Conservation (phyloP, 306 rosid genomes). For the Cicer bijugum region DNA sequence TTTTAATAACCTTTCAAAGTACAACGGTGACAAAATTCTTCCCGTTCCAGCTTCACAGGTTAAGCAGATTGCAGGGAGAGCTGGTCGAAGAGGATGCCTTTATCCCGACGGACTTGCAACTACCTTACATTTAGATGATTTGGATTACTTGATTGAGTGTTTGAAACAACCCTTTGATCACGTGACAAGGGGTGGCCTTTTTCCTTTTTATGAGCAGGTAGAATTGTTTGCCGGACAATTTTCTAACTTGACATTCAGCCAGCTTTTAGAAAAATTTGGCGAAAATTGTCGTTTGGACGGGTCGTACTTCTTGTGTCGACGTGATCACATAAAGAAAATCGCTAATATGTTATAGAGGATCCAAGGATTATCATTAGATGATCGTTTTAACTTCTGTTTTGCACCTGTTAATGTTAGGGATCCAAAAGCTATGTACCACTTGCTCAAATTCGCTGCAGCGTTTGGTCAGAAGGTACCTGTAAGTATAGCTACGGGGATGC, state of each 20-base stretch:
- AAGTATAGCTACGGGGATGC: conserved; percentile 85
- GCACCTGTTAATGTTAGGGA: conserved; percentile 91
- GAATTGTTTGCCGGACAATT: conserved; percentile 82
- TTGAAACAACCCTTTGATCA: conserved; percentile 83
- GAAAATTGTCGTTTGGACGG: conserved; percentile 82
- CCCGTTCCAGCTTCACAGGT: conserved; percentile 90
- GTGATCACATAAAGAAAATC: conserved; percentile 81
- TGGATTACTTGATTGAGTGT: conserved; percentile 89
- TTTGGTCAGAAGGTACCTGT: conserved; percentile 76
- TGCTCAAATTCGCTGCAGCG: conserved; percentile 70
- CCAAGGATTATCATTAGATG: conserved; percentile 71
- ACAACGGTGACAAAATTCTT: conserved; percentile 81
- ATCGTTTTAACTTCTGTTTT: conserved; percentile 85
- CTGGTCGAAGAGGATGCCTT: conserved; percentile 89
- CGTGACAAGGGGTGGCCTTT: conserved; percentile 73
- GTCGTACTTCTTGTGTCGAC: conserved; percentile 76
- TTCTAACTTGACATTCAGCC: conserved; percentile 57
- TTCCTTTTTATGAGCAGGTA: conserved; percentile 81
- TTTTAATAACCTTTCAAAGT: conserved; percentile 77
- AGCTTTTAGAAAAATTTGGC: conserved; percentile 70
- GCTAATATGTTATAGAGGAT: conserved; percentile 91
- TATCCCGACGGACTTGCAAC: conserved; percentile 90
- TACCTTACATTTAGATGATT: conserved; percentile 76
- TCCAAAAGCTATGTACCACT: conserved; percentile 90
- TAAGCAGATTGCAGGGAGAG: conserved; percentile 97